Conservation (phyloP, 108 stramenopile genomes). For the Mayamaea pseudoterrestris region DNA sequence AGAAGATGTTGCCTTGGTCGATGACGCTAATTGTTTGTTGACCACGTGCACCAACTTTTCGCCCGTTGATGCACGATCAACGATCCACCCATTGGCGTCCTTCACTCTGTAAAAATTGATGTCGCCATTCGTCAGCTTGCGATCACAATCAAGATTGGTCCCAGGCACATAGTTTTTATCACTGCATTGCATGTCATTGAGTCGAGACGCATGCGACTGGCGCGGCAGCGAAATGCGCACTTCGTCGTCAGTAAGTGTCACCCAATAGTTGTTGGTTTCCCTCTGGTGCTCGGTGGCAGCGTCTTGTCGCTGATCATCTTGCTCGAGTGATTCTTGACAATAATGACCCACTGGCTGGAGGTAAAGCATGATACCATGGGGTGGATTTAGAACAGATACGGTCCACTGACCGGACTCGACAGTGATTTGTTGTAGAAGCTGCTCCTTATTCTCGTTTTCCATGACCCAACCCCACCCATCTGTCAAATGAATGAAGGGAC, state of each 20-base stretch:
- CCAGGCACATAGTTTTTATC: too few relatives aligned
- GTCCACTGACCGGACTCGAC: background rate
- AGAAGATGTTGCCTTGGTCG: too few relatives aligned
- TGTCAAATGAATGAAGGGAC: slow-evolving; percentile 15
- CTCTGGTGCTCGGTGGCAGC: too few relatives aligned
- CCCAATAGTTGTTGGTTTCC: too few relatives aligned
- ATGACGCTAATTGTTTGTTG: too few relatives aligned
- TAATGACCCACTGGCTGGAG: background rate
- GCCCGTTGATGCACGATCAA: too few relatives aligned
- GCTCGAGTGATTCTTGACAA: background rate
- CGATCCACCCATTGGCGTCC: background rate
- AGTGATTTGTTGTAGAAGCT: background rate
- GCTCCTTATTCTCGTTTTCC: background rate
- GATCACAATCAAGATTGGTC: background rate
- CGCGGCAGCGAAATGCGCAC: too few relatives aligned
- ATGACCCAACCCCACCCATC: slow-evolving; percentile 24
- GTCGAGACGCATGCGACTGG: too few relatives aligned
- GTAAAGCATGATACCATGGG: background rate
- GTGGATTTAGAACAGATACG: background rate
- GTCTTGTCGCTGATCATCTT: too few relatives aligned
- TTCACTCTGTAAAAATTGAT: background rate
- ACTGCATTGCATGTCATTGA: too few relatives aligned
- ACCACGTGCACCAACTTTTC: too few relatives aligned
- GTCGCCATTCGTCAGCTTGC: background rate
- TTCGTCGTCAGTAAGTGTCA: too few relatives aligned